Base-by-base conservation (phyloP, 2,329 filamentous ascomycete species). In the Cercospora brassicicola region DNA sequence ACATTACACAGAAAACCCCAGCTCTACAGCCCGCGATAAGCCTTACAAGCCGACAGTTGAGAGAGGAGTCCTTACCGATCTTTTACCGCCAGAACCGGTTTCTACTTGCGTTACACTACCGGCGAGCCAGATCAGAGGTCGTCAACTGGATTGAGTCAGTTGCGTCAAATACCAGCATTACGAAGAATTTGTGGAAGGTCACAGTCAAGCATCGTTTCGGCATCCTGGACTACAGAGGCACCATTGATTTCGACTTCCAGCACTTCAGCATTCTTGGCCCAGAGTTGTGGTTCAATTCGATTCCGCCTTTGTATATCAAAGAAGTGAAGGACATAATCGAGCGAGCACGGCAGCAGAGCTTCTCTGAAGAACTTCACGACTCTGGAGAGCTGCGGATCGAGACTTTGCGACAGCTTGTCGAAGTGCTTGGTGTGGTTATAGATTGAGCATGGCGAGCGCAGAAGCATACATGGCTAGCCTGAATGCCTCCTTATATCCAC, bases 201-300 rank as follows among this genome's bases (percentile, higher is more conserved):
- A 66, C 64, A 10, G 66, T 71, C 42, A 61, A 67, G 26, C 69
- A 71, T 60, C 62, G 64, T 8, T 71, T 71, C 36, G 64, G 69
- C 18, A 67, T 67, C 6, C 13, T 71, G 62, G 69, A 69, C 62
- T 67, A 67, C 36, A 31, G 62, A 57, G 68, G 68, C 30, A 67
- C 53, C 4, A 64, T 70, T n/a, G 68, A 67, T 28, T 61, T 70
- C 36, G 65, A 70, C 23, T 36, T 70, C 36, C 59, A 57, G 64
- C 26, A 64, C 30, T 69, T 69, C 48, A 15, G 39, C 20, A 67
- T 69, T 28, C 31, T 61, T 15, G 67, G 67, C 10, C 64, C 67
- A 23, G 45, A 67, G 39, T 33, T 69, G 31, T 69, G 67, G 67
- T 67, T 67, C 20, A 69, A 67, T 23, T 61, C 64, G 10, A 67